These are phyloP conservation scores for Hymenoscyphus fructigenus DNA, from an alignment of 2,329 filamentous ascomycete species.

Conservation along the genomic window DNA sequence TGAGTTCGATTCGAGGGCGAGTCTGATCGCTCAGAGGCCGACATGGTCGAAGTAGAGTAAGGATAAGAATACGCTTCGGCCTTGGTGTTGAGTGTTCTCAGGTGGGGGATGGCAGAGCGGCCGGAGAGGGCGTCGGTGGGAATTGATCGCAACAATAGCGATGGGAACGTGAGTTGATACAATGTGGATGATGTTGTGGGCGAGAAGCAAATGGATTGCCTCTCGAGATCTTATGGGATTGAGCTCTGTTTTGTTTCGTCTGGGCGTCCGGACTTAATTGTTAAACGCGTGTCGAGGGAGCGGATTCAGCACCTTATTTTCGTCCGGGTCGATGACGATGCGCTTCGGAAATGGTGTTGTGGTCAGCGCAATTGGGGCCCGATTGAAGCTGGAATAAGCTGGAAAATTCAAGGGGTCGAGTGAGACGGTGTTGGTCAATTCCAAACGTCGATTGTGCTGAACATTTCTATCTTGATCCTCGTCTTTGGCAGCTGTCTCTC, in stretches of 20 bases:
- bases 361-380: not conserved
- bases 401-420: not conserved
- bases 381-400: not conserved
- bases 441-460: not conserved
- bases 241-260: constrained; percentile 13
- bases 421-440: not conserved
- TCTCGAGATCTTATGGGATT: constrained; percentile 20
- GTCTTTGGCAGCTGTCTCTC: too few species aligned
- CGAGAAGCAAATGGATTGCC: constrained; percentile 28
- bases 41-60: constrained; percentile 35
- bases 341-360: constrained; percentile 1
- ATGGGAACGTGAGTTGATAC: constrained; percentile 36
- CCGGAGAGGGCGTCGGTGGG: constrained; percentile 31
- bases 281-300: constrained; percentile 3
- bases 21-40: constrained; percentile 31
- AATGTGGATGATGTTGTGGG: constrained; percentile 34
- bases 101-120: constrained; percentile 27
- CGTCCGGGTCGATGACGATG: constrained; percentile 14
- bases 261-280: constrained; percentile 25
- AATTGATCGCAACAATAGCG: constrained; percentile 35
- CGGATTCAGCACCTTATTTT: not conserved
- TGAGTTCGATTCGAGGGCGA: constrained; percentile 40
- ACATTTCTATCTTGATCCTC: not conserved
- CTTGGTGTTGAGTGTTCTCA: constrained; percentile 29
- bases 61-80: constrained; percentile 25